Percentiles rank a stretch among this genome's conserved stretches.
Evolutionary conservation across 2,329 filamentous ascomycete genomes (phyloP).

Genomic region (Cladosporium austrohemisphaericum): DNA sequence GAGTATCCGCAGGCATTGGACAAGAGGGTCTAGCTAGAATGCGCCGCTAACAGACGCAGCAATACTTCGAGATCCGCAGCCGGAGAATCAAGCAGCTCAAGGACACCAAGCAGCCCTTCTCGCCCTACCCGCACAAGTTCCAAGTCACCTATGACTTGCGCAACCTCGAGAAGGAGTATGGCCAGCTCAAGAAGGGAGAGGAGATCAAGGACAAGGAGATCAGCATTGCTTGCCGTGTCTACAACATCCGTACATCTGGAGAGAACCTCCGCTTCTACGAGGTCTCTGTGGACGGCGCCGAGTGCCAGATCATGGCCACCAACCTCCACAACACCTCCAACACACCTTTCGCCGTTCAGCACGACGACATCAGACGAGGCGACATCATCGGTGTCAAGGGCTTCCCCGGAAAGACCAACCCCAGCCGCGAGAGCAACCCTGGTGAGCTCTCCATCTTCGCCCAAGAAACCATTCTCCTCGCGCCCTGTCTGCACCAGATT

Average conservation of each 20-base stretch:
- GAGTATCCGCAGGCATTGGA: slow-evolving; percentile 33
- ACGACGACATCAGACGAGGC: slow-evolving; percentile 82
- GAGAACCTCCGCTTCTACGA: slow-evolving; percentile 91
- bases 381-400: slow-evolving; percentile 89
- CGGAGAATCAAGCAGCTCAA: slow-evolving; percentile 73
- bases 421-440: slow-evolving; percentile 66
- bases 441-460: slow-evolving; percentile 95
- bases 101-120: slow-evolving; percentile 63
- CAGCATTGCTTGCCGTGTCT: slow-evolving; percentile 79
- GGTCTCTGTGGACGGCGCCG: slow-evolving; percentile 68
- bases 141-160: slow-evolving; percentile 76
- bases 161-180: slow-evolving; percentile 75
- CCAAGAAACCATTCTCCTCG: slow-evolving; percentile 75
- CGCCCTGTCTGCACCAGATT: slow-evolving; percentile 86
- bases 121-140: slow-evolving; percentile 94
- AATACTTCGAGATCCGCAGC: slow-evolving; percentile 97
- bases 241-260: slow-evolving; percentile 77
- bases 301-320: slow-evolving; percentile 91
- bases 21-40: not conserved
- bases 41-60: slow-evolving; percentile 41
- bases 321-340: slow-evolving; percentile 69
- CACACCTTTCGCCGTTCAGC: slow-evolving; percentile 77
- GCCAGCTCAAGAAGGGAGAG: slow-evolving; percentile 83
- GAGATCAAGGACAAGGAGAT: slow-evolving; percentile 70
- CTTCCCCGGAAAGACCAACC: slow-evolving; percentile 78